These are phyloP conservation scores for Marasmius fiardii DNA, from an alignment of 1,284 basidiomycete genomes.

Conservation along the genomic window DNA sequence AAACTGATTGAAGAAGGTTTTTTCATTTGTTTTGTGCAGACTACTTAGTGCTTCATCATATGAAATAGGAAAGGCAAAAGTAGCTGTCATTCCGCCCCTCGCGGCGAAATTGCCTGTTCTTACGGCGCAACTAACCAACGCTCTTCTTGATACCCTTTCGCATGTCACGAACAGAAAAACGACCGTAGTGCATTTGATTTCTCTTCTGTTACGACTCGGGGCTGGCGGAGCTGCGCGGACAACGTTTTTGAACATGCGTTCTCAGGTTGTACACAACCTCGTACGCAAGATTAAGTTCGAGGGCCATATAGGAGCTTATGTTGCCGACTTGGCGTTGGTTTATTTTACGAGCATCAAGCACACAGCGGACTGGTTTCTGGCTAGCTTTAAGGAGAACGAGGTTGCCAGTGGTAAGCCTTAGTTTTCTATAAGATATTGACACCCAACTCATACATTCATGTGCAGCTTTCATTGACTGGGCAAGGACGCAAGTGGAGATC, in stretches of 20 bases:
- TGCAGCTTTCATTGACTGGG: slow-evolving; percentile 92
- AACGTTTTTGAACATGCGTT: slow-evolving; percentile 81
- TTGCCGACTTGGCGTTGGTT: slow-evolving; percentile 80
- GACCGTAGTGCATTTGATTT: slow-evolving; percentile 67
- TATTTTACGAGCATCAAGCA: slow-evolving; percentile 91
- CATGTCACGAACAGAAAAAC: slow-evolving; percentile 79
- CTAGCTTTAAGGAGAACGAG: slow-evolving; percentile 92
- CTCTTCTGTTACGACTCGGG: slow-evolving; percentile 72
- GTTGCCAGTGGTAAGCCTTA: slow-evolving; percentile 79
- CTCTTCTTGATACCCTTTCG: slow-evolving; percentile 74
- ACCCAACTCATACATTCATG: slow-evolving; percentile 7
- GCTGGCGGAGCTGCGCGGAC: slow-evolving; percentile 79
- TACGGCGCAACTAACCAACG: slow-evolving; percentile 65
- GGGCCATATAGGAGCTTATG: slow-evolving; percentile 81
- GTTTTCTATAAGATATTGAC: slow-evolving; percentile 4
- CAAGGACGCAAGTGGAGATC: slow-evolving; percentile 79
- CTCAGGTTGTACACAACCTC: slow-evolving; percentile 72
- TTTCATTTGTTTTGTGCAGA: neutral
- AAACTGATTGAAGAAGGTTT: slow-evolving; percentile 80
- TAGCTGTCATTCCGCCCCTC: slow-evolving; percentile 51
- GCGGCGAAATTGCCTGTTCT: slow-evolving; percentile 65
- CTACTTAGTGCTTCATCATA: neutral
- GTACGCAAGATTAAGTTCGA: slow-evolving; percentile 88
- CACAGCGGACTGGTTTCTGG: slow-evolving; percentile 97
- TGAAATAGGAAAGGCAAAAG: slow-evolving; percentile 57